Evolutionary conservation across 2,329 filamentous ascomycete species (phyloP).

Genomic region (Sclerotinia borealis): DNA sequence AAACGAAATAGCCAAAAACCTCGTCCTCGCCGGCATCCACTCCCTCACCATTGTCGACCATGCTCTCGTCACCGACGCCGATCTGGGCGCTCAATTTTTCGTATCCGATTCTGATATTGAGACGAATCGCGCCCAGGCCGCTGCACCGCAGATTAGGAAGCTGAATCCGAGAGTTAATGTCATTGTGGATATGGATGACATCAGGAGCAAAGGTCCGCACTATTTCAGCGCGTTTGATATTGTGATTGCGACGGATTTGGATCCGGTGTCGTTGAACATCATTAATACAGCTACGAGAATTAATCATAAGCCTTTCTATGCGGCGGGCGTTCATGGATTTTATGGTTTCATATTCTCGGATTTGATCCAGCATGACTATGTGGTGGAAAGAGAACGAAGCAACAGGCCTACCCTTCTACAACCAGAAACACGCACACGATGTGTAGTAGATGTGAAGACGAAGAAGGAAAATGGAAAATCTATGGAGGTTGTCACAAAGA

Average conservation of each 20-base stretch:
- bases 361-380: conserved; percentile 82
- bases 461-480: conserved; percentile 65
- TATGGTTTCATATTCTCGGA: conserved; percentile 96
- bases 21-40: conserved; percentile 87
- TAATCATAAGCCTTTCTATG: conserved; percentile 77
- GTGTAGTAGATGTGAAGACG: conserved; percentile 64
- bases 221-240: conserved; percentile 80
- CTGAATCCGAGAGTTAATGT: conserved; percentile 86
- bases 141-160: conserved; percentile 68
- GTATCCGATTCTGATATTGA: conserved; percentile 64
- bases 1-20: conserved; percentile 94
- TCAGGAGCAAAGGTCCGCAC: conserved; percentile 60
- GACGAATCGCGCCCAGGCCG: conserved; percentile 78
- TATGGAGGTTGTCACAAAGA: conserved; percentile 84
- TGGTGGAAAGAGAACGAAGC: conserved; percentile 76
- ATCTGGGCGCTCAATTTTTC: conserved; percentile 80
- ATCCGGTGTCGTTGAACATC: conserved; percentile 64
- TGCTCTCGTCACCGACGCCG: conserved; percentile 66
- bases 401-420: conserved; percentile 59
- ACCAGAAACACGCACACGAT: conserved; percentile 71
- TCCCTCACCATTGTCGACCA: conserved; percentile 85
- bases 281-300: conserved; percentile 85
- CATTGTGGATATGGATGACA: conserved; percentile 60
- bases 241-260: conserved; percentile 83
- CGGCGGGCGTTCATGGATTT: conserved; percentile 77